A percentile compares a stretch with the other conserved stretches of the same genome.
These are phyloP conservation scores for Ogataea hybrid DNA, from an alignment of 1,139 yeast species.

Conservation along the genomic window DNA sequence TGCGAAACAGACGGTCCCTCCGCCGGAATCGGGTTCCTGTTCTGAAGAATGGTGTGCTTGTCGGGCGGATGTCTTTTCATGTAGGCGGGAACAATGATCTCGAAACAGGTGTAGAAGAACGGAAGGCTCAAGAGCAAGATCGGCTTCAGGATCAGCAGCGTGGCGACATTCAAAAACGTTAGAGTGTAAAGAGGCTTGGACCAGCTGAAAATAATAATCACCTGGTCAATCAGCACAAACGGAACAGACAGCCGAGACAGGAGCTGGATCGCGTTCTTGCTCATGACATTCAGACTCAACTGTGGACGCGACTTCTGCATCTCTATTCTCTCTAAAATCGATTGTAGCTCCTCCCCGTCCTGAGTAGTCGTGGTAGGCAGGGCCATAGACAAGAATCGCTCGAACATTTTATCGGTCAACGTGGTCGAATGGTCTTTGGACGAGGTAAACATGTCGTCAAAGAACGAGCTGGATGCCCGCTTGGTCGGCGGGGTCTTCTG, in stretches of 20 bases:
- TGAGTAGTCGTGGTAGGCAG: constrained; percentile 58
- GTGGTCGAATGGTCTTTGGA: constrained; percentile 13
- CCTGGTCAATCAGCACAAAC: constrained; percentile 57
- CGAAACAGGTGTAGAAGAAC: constrained; percentile 48
- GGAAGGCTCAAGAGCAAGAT: constrained; percentile 54
- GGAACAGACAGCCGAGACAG: constrained; percentile 63
- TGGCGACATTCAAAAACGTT: constrained; percentile 51
- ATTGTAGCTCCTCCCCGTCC: constrained; percentile 35
- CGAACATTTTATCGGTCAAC: constrained; percentile 68
- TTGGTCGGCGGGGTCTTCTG: constrained; percentile 5
- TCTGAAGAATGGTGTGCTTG: constrained; percentile 23
- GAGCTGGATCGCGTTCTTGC: constrained; percentile 64
- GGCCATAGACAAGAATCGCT: constrained; percentile 65
- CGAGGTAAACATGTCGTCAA: constrained; percentile 17
- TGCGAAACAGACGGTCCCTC: constrained; percentile 50
- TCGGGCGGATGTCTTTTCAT: constrained; percentile 42
- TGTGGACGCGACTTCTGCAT: constrained; percentile 67
- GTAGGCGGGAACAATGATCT: constrained; percentile 71
- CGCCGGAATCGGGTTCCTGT: constrained; percentile 53
- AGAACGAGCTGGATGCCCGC: constrained; percentile 12
- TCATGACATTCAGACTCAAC: constrained; percentile 66
- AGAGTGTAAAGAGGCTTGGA: constrained; percentile 59
- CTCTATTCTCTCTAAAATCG: constrained; percentile 48
- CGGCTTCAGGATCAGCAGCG: constrained; percentile 66
- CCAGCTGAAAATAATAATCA: constrained; percentile 62